These are phyloP conservation scores for Fusarium globosum DNA, from an alignment of 2,329 filamentous ascomycete genomes.

Conservation along the genomic window DNA sequence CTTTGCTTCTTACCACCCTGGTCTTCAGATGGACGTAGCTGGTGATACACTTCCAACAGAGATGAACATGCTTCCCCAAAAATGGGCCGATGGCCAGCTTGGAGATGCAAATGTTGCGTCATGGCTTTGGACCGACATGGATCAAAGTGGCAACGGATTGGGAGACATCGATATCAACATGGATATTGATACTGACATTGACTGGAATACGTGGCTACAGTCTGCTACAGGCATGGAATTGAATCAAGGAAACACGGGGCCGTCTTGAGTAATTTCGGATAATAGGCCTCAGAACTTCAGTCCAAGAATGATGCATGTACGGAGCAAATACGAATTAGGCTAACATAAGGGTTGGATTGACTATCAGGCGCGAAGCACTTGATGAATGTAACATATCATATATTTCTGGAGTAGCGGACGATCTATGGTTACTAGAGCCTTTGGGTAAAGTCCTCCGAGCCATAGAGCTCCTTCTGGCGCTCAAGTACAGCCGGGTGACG, in stretches of 20 bases:
- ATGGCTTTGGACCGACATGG: conserved; percentile 51
- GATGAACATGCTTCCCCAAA: not conserved
- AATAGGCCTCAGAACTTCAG: not conserved
- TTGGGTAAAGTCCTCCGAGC: not conserved
- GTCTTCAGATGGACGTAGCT: not conserved
- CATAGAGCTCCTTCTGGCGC: conserved; percentile 41
- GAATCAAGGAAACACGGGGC: not conserved
- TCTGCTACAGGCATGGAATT: conserved; percentile 49
- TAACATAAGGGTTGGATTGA: too few relatives aligned
- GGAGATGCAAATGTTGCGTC: conserved; percentile 37
- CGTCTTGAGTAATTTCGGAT: not conserved
- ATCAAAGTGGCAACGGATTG: conserved; percentile 47
- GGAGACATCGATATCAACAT: conserved; percentile 43
- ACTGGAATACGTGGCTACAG: conserved; percentile 53
- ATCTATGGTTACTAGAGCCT: not conserved
- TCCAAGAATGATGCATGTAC: not conserved
- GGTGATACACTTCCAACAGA: not conserved
- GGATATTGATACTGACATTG: conserved; percentile 46
- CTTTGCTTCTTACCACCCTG: not conserved
- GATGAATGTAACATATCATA: fast-evolving
- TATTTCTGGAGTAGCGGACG: not conserved
- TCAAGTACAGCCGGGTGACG: conserved; percentile 40
- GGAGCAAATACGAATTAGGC: not conserved
- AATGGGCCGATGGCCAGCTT: not conserved
- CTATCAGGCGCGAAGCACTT: not conserved